These are phyloP conservation scores for Vickermania ingenoplastis DNA, from an alignment of 208 protist species.

Conservation along the genomic window DNA sequence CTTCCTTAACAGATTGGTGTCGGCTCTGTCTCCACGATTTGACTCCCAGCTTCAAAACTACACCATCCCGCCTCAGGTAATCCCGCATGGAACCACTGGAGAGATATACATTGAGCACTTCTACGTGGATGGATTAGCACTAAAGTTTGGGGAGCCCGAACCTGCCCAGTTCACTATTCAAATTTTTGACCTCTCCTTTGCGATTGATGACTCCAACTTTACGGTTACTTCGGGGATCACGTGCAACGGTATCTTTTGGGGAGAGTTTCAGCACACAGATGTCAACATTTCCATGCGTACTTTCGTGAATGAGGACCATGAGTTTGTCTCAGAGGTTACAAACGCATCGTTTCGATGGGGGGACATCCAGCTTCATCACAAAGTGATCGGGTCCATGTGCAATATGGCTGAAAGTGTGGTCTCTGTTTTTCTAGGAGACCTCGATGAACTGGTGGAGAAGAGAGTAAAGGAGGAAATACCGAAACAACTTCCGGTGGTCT, in stretches of 20 bases:
- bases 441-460: slow-evolving; percentile 31
- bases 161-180: slow-evolving; percentile 20
- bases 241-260: slow-evolving; percentile 26
- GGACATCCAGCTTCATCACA: slow-evolving; percentile 31
- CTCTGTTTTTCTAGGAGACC: slow-evolving; percentile 37
- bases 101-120: slow-evolving; percentile 34
- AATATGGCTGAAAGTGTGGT: slow-evolving; percentile 28
- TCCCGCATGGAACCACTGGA: slow-evolving; percentile 28
- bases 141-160: slow-evolving; percentile 11
- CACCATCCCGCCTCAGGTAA: slow-evolving; percentile 21
- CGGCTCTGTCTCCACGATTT: slow-evolving; percentile 7
- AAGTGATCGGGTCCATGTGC: slow-evolving; percentile 24
- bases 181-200: slow-evolving; percentile 13
- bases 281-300: slow-evolving; percentile 12
- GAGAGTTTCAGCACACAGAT: slow-evolving; percentile 19
- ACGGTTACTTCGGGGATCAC: slow-evolving; percentile 12
- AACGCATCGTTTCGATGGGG: slow-evolving; percentile 25
- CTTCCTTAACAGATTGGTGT: slow-evolving; percentile 5
- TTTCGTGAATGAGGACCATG: slow-evolving; percentile 18
- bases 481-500: slow-evolving; percentile 5
- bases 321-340: slow-evolving; percentile 16
- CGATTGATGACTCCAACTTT: slow-evolving; percentile 44
- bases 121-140: slow-evolving; percentile 8
- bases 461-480: slow-evolving; percentile 30
- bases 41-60: slow-evolving; percentile 12